These are phyloP conservation scores for Hibiscus mutabilis DNA, from an alignment of 345 rosid species.

Conservation along the genomic window DNA sequence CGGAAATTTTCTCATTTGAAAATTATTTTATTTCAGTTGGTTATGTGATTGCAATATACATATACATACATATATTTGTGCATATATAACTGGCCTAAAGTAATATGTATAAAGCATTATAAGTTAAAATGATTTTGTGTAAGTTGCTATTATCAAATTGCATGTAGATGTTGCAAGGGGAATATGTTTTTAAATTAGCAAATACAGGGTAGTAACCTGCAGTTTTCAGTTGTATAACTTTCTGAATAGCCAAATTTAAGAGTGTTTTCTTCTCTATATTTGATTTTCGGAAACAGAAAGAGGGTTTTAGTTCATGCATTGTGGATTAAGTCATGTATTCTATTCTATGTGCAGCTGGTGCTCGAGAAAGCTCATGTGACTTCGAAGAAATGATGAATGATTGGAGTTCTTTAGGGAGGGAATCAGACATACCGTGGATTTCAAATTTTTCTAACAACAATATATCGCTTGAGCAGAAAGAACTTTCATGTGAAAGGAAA, in stretches of 20 bases:
- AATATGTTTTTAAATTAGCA: background rate
- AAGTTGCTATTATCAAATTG: background rate
- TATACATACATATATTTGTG: too few relatives aligned
- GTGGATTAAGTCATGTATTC: background rate
- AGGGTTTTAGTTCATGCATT: background rate
- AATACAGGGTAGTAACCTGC: background rate
- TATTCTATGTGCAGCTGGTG: slow-evolving; percentile 15
- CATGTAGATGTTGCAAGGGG: background rate
- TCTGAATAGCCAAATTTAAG: background rate
- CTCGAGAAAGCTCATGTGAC: background rate
- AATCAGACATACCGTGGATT: slow-evolving; percentile 40
- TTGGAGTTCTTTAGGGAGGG: slow-evolving; percentile 1
- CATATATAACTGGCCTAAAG: too few relatives aligned
- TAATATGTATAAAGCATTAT: background rate
- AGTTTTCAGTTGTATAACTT: background rate
- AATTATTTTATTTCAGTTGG: too few relatives aligned
- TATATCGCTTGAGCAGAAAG: too few relatives aligned
- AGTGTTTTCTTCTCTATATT: background rate
- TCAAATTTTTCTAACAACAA: too few relatives aligned
- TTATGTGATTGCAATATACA: too few relatives aligned
- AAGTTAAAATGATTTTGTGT: background rate
- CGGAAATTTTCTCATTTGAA: too few relatives aligned
- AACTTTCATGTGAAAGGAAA: slow-evolving; percentile 54
- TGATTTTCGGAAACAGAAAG: background rate
- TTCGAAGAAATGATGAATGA: background rate